phyloP scores from a whole-genome alignment of 441 rosid genomes.

The Mallotus repandus region DNA sequence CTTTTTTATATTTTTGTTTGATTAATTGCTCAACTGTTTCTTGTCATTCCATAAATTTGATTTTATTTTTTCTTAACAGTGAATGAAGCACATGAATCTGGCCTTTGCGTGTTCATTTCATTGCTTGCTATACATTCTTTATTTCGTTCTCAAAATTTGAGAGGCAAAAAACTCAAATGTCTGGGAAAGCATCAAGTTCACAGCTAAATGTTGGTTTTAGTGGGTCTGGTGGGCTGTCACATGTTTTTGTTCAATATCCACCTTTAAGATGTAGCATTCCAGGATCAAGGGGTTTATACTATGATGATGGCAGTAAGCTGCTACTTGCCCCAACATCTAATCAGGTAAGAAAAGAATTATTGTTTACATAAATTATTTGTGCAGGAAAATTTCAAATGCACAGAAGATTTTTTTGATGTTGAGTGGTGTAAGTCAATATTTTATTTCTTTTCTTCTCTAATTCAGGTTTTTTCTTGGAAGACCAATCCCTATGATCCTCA shows the following conservation, averaged over 20 bases:
- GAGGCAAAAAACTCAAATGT: conserved; percentile 38
- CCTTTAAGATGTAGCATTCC: conserved; percentile 65
- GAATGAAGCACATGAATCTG: not conserved
- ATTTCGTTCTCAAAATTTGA: conserved; percentile 23
- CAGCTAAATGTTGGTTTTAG: conserved; percentile 50
- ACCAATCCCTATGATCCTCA: conserved; percentile 60
- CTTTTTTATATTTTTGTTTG: not conserved
- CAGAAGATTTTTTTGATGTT: conserved; percentile 13
- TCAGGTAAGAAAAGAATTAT: conserved; percentile 44
- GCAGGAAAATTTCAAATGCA: conserved; percentile 1
- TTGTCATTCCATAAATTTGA: not conserved
- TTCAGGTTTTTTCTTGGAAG: conserved; percentile 87
- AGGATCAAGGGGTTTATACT: conserved; percentile 70
- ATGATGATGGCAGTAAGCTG: conserved; percentile 88
- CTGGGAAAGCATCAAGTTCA: conserved; percentile 65
- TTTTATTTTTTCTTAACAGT: not conserved
- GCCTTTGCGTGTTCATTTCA: conserved; percentile 3
- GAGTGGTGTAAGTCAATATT: not conserved
- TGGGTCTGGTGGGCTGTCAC: conserved; percentile 80
- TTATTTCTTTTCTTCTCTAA: not conserved
- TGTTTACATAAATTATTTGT: conserved; percentile 22
- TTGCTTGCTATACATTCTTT: not conserved
- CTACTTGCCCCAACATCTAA: conserved; percentile 56
- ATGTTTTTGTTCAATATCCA: conserved; percentile 74
- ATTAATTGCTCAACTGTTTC: not conserved